A percentile compares a stretch with the other conserved stretches of the same genome.
phyloP scores from a whole-genome alignment of 345 rosid species.

The Stellera chamaejasme region DNA sequence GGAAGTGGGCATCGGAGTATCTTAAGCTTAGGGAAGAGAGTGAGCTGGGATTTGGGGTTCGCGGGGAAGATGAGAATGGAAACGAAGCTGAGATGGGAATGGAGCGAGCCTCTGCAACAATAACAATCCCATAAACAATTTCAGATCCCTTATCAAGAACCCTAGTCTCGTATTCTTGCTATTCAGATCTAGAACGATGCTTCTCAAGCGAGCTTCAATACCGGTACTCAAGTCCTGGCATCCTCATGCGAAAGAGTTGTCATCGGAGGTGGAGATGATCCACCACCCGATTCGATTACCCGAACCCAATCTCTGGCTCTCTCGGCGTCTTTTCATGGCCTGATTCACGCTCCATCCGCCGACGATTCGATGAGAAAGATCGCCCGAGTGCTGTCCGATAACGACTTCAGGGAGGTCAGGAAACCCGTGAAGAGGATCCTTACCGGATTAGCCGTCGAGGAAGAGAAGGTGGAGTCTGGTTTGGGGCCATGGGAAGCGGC shows the following conservation, averaged over 20 bases:
- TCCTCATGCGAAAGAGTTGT: conserved; percentile 35
- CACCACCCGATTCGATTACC: conserved; percentile 23
- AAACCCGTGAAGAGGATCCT: conserved; percentile 13
- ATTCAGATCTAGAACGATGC: conserved; percentile 25
- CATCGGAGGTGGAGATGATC: conserved; percentile 33
- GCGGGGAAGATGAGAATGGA: conserved; percentile 1
- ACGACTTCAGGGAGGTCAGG: conserved; percentile 30
- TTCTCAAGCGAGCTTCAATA: conserved; percentile 68
- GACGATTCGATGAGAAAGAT: conserved; percentile 26
- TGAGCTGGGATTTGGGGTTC: conserved; percentile 4
- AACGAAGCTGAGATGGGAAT: too few relatives aligned
- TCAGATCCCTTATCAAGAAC: too few relatives aligned
- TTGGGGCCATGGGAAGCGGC: conserved; percentile 18
- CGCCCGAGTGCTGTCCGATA: conserved; percentile 49
- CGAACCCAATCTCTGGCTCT: conserved; percentile 25
- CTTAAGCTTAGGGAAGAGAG: conserved; percentile 4
- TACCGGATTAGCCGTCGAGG: conserved; percentile 32
- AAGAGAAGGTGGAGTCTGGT: conserved; percentile 19
- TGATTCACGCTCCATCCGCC: conserved; percentile 21
- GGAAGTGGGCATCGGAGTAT: conserved; percentile 7
- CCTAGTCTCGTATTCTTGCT: too few relatives aligned
- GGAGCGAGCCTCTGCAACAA: too few relatives aligned
- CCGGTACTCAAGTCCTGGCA: conserved; percentile 58
- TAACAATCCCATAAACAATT: too few relatives aligned
- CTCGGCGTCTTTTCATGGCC: conserved; percentile 28